A percentile compares a stretch with the other conserved stretches of the same genome.
phyloP scores from a whole-genome alignment of 352 stramenopile species.

The Globisporangium cederbergense region DNA sequence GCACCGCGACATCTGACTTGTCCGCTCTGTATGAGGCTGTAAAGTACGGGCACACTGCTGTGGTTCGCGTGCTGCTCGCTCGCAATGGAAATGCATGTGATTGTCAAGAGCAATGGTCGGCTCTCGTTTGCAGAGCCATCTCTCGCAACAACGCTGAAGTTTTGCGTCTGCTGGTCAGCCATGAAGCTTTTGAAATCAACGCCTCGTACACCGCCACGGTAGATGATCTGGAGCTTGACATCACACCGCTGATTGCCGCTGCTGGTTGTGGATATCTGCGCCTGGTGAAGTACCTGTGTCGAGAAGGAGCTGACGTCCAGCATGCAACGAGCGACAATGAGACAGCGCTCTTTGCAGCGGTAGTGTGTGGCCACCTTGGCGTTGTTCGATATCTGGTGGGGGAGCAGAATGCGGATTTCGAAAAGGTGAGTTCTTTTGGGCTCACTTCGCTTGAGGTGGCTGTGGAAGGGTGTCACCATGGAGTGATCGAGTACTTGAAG shows the following conservation, averaged over 20 bases:
- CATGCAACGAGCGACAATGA: not conserved
- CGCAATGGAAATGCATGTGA: not conserved
- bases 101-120: not conserved
- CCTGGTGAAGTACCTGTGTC: not conserved
- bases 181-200: not conserved
- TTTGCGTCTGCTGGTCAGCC: not conserved
- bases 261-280: not conserved
- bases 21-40: not conserved
- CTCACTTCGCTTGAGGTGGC: constrained; percentile 1
- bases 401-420: constrained; percentile 1
- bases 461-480: not conserved
- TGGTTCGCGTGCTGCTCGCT: not conserved
- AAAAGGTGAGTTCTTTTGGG: not conserved
- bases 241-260: not conserved
- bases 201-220: not conserved
- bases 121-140: not conserved
- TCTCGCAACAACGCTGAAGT: not conserved
- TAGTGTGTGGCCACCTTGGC: not conserved
- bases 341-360: not conserved
- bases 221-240: not conserved
- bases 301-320: not conserved
- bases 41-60: not conserved
- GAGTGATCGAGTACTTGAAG: not conserved
- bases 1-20: not conserved
- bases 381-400: not conserved